Evolutionary conservation across 1,284 basidiomycete species (phyloP).

Genomic region (Psilocybe mexicana): DNA sequence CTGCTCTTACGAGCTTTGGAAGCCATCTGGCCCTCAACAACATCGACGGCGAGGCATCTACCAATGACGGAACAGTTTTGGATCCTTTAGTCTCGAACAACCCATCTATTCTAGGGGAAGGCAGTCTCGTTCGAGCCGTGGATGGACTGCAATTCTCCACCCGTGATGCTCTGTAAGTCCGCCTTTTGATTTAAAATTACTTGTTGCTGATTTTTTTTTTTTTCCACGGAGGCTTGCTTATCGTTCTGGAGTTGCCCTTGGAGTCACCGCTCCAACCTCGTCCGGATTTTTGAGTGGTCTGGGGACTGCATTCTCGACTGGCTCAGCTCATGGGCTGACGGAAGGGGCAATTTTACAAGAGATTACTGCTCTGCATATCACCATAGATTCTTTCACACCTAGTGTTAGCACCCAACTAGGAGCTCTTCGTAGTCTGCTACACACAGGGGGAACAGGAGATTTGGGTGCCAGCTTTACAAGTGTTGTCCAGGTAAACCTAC

Average conservation of each 20-base stretch:
- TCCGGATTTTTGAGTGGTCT: constrained; percentile 65
- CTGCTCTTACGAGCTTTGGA: constrained; percentile 62
- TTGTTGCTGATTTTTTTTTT: background rate
- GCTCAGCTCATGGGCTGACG: constrained; percentile 62
- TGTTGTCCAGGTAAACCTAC: constrained; percentile 36
- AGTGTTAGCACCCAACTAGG: constrained; percentile 73
- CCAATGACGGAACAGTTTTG: constrained; percentile 63
- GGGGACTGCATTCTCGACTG: constrained; percentile 64
- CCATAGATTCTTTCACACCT: constrained; percentile 48
- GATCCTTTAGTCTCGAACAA: constrained; percentile 48
- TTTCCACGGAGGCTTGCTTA: constrained; percentile 53
- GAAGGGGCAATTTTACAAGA: constrained; percentile 69
- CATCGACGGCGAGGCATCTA: constrained; percentile 63
- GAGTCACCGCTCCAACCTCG: constrained; percentile 62
- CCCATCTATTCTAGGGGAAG: constrained; percentile 50
- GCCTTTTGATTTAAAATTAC: background rate
- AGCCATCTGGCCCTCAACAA: constrained; percentile 60
- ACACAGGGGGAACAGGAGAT: constrained; percentile 42
- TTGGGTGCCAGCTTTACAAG: constrained; percentile 46
- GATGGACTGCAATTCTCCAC: constrained; percentile 76
- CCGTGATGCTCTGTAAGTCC: constrained; percentile 66
- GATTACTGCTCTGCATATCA: constrained; percentile 72
- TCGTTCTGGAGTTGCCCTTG: constrained; percentile 62
- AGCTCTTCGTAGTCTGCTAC: constrained; percentile 55
- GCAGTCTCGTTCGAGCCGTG: constrained; percentile 60